Evolutionary conservation across 768 basidiomycete species (phyloP).

Genomic region (Melanogaster broomeanus): DNA sequence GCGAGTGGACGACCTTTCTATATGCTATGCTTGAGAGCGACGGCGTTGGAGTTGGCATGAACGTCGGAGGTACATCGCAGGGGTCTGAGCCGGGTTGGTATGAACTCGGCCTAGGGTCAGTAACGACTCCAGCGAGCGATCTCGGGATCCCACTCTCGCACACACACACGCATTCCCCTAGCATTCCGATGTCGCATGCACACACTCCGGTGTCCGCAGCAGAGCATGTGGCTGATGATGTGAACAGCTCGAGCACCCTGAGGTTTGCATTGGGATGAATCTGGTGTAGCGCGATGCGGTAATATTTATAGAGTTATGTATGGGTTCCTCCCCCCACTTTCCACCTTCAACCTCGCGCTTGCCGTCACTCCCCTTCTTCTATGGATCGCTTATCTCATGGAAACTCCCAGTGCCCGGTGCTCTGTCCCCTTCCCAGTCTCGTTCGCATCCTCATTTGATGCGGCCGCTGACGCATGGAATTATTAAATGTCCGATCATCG

Average conservation of each 20-base stretch:
- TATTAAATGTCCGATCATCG: neutral
- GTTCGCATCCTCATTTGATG: neutral
- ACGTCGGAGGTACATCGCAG: conserved; percentile 3
- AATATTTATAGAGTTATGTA: conserved; percentile 32
- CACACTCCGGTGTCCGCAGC: neutral
- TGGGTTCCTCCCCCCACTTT: neutral
- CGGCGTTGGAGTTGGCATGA: conserved; percentile 13
- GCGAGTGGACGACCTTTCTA: conserved; percentile 35
- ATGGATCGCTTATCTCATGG: conserved; percentile 10
- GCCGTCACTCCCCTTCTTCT: conserved; percentile 6
- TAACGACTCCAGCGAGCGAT: conserved; percentile 3
- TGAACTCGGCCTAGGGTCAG: conserved; percentile 26
- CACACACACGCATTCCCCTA: too few relatives aligned
- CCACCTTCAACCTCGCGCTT: neutral
- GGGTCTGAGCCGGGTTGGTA: conserved; percentile 26
- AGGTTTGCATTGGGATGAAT: conserved; percentile 32
- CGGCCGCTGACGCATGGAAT: neutral
- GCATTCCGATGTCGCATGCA: conserved; percentile 2
- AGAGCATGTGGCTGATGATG: conserved; percentile 23
- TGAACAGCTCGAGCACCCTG: conserved; percentile 29
- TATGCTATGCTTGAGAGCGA: conserved; percentile 37
- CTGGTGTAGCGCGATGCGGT: neutral
- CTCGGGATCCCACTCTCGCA: conserved; percentile 18
- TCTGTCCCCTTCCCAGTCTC: neutral
- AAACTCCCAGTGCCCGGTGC: neutral